Percentiles rank a stretch among this genome's conserved stretches.
phyloP scores from a whole-genome alignment of 2,329 filamentous ascomycete species.

The Teratosphaeria destructans region DNA sequence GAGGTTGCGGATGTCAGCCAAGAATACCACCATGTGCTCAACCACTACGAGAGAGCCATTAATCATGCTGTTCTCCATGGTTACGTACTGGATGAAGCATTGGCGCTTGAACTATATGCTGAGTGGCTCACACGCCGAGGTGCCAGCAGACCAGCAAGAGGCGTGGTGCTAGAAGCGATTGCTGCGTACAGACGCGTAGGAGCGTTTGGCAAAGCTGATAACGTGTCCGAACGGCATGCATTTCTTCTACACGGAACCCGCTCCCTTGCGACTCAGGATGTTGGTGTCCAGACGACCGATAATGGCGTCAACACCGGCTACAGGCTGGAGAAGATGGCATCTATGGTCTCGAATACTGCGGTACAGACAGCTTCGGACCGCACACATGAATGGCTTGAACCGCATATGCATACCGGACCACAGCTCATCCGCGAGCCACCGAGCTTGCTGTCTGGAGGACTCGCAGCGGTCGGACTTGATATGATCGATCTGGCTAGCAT shows the following conservation, averaged over 20 bases:
- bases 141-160: slow-evolving; percentile 56
- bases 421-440: slow-evolving; percentile 18
- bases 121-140: slow-evolving; percentile 57
- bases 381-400: slow-evolving; percentile 41
- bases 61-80: slow-evolving; percentile 61
- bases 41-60: slow-evolving; percentile 57
- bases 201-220: slow-evolving; percentile 57
- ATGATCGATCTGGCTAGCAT: slow-evolving; percentile 77
- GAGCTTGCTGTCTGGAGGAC: slow-evolving; percentile 40
- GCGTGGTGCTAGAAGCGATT: slow-evolving; percentile 58
- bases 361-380: slow-evolving; percentile 34
- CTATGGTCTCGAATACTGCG: slow-evolving; percentile 31
- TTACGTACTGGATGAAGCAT: slow-evolving; percentile 60
- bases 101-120: slow-evolving; percentile 64
- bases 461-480: slow-evolving; percentile 59
- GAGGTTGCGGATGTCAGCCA: slow-evolving; percentile 49
- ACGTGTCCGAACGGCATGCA: slow-evolving; percentile 58
- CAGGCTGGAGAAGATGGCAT: slow-evolving; percentile 35
- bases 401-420: slow-evolving; percentile 29
- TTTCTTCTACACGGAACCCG: slow-evolving; percentile 55
- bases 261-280: slow-evolving; percentile 51
- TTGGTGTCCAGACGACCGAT: slow-evolving; percentile 59
- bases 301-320: slow-evolving; percentile 19
- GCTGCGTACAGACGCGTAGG: slow-evolving; percentile 59
- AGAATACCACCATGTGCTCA: slow-evolving; percentile 44